Evolutionary conservation across 108 stramenopile species (phyloP).

Genomic region (Fragilaria radians): DNA sequence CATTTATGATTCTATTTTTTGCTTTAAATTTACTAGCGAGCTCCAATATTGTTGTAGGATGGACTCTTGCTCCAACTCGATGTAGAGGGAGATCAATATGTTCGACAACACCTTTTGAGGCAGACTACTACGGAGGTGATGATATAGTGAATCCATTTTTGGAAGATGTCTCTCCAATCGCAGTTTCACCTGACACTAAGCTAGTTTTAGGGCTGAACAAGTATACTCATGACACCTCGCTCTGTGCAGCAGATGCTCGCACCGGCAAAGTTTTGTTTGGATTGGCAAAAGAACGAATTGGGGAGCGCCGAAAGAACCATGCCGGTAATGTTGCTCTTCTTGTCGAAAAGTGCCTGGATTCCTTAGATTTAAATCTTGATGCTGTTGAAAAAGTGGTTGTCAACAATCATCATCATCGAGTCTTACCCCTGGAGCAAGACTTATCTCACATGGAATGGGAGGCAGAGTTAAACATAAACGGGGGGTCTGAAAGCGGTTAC

Average conservation of each 20-base stretch:
- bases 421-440: slow-evolving; percentile 62
- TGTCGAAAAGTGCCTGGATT: slow-evolving; percentile 74
- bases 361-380: slow-evolving; percentile 67
- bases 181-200: slow-evolving; percentile 43
- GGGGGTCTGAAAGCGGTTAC: slow-evolving; percentile 57
- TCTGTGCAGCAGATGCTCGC: slow-evolving; percentile 74
- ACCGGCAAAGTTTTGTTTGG: slow-evolving; percentile 83
- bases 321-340: slow-evolving; percentile 76
- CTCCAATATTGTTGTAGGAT: no score
- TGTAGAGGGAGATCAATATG: no score
- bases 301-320: slow-evolving; percentile 80
- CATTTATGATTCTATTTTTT: no score
- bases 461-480: slow-evolving; percentile 63
- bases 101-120: slow-evolving; percentile 68
- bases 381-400: slow-evolving; percentile 73
- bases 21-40: no score
- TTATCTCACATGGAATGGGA: slow-evolving; percentile 72
- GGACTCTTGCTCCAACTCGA: no score
- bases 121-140: slow-evolving; percentile 46
- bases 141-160: slow-evolving; percentile 43
- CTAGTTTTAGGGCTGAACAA: slow-evolving; percentile 90
- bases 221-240: slow-evolving; percentile 85
- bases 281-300: slow-evolving; percentile 82
- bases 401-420: slow-evolving; percentile 94
- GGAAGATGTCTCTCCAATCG: slow-evolving; percentile 25